Conservation (phyloP, 2,329 filamentous ascomycete species). For the Ilyonectria robusta region DNA sequence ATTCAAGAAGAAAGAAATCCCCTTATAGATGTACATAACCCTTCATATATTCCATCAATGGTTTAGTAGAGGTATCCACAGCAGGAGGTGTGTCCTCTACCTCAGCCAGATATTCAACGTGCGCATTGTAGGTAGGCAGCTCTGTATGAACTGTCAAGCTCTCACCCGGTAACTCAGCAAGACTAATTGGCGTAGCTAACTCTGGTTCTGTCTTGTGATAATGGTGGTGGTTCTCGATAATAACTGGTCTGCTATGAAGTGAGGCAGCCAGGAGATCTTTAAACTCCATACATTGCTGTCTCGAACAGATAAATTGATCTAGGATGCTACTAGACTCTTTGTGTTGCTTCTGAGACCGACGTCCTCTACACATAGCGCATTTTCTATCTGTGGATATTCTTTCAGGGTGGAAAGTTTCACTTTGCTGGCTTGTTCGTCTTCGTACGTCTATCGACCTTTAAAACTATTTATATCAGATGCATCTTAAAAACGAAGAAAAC, state of each 20-base stretch:
- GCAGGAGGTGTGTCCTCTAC: no score
- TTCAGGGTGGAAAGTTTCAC: background rate
- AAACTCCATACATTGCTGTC: background rate
- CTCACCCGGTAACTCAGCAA: background rate
- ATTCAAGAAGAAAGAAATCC: background rate
- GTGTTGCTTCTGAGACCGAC: background rate
- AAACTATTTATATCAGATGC: background rate
- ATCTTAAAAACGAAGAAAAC: background rate
- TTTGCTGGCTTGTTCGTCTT: background rate
- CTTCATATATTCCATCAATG: background rate
- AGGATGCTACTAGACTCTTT: background rate
- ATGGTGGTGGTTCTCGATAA: background rate
- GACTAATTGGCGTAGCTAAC: background rate
- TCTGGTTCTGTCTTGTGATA: background rate
- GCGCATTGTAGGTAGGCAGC: background rate
- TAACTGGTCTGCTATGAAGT: background rate
- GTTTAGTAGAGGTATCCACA: background rate
- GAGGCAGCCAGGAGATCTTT: background rate
- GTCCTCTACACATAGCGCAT: background rate
- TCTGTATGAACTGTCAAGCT: background rate
- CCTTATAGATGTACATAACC: background rate
- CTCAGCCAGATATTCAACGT: background rate
- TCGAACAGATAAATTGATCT: background rate
- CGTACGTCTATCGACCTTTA: background rate
- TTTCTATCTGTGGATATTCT: background rate